Conservation (phyloP, 768 basidiomycete genomes). For the Lactifluus rugatus region DNA sequence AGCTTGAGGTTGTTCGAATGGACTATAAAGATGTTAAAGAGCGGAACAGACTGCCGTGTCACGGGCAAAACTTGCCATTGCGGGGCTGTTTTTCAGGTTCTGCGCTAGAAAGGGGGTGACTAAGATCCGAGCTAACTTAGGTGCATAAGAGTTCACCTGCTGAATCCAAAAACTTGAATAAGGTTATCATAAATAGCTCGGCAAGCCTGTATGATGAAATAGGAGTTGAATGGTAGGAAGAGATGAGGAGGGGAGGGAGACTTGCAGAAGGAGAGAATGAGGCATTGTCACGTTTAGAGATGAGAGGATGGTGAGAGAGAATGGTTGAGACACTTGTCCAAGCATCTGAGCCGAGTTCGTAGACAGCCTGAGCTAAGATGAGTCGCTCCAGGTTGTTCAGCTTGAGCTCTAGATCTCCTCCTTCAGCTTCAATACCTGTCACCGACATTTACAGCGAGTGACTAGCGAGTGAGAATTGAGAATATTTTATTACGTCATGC, state of each 20-base stretch:
- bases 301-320: conserved; percentile 61
- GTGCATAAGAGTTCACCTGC: neutral
- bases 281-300: conserved; percentile 43
- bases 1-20: conserved; percentile 48
- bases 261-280: conserved; percentile 57
- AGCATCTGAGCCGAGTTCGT: conserved; percentile 61
- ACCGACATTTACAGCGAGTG: neutral
- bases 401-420: neutral
- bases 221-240: neutral
- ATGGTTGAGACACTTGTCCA: conserved; percentile 62
- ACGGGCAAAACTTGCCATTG: conserved; percentile 31
- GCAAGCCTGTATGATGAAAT: neutral
- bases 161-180: neutral
- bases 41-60: neutral
- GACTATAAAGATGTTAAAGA: conserved; percentile 34
- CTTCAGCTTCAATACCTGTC: too few relatives aligned
- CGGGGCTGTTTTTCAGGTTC: conserved; percentile 36
- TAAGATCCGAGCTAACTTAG: neutral
- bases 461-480: too few relatives aligned
- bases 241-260: conserved; percentile 24
- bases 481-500: conserved; percentile 4
- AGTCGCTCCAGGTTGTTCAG: conserved; percentile 54
- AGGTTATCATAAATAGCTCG: conserved; percentile 1
- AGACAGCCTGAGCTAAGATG: conserved; percentile 77
- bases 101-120: conserved; percentile 2